These are phyloP conservation scores for Pseudopyricularia javanii DNA, from an alignment of 2,329 filamentous ascomycete species.

Conservation along the genomic window DNA sequence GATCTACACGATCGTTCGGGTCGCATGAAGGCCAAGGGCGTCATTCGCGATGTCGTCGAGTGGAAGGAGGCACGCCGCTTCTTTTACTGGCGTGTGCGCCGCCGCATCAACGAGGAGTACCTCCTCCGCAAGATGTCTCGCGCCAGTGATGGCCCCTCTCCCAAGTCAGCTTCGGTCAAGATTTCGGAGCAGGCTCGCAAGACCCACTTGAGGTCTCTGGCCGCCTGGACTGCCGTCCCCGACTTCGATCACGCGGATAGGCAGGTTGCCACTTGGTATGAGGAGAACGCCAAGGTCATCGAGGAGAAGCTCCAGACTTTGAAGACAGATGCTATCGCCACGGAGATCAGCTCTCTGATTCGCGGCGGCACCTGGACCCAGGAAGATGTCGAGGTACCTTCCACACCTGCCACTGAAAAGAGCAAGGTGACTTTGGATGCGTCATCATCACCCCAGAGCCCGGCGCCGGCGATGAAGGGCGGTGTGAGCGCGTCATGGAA, in stretches of 20 bases:
- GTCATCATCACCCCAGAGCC: neutral
- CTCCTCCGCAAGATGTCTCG: constrained; percentile 77
- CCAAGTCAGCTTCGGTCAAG: neutral
- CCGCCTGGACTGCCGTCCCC: constrained; percentile 69
- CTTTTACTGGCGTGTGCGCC: constrained; percentile 99
- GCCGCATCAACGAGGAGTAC: constrained; percentile 93
- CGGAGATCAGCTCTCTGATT: constrained; percentile 62
- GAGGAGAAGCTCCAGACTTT: constrained; percentile 74
- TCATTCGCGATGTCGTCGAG: constrained; percentile 70
- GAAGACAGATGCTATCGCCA: constrained; percentile 50
- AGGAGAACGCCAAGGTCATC: constrained; percentile 79
- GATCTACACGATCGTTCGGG: constrained; percentile 94
- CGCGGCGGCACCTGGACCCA: constrained; percentile 23
- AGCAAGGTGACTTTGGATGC: neutral
- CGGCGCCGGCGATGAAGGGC: constrained; percentile 28
- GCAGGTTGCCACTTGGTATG: constrained; percentile 87
- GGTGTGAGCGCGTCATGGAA: constrained; percentile 64
- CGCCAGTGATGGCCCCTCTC: constrained; percentile 19
- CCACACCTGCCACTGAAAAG: neutral
- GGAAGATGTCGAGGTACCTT: neutral
- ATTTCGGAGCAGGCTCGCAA: constrained; percentile 37
- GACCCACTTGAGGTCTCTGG: constrained; percentile 60
- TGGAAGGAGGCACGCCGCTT: constrained; percentile 88
- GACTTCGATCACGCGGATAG: constrained; percentile 71
- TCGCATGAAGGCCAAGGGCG: constrained; percentile 96